Conservation (phyloP, 78 protist species). For the Dictyostelium purpureum region DNA sequence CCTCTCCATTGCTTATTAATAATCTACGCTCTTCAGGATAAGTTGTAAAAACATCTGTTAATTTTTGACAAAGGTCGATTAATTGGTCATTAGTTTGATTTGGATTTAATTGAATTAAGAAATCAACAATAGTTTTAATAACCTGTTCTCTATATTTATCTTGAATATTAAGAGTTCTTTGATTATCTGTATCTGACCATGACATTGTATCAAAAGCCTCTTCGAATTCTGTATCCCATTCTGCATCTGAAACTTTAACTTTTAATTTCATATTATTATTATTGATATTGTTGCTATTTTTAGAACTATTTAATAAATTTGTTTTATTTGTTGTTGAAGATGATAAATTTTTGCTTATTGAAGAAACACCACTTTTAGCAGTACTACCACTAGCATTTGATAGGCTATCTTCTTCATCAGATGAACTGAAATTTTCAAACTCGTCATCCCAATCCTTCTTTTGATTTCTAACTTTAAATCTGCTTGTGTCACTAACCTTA, state of each 20-base stretch:
- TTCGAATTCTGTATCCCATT: slow-evolving; percentile 73
- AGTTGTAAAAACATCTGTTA: slow-evolving; percentile 13
- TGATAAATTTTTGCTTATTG: not conserved
- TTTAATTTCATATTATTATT: slow-evolving; percentile 10
- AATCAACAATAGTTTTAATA: slow-evolving; percentile 53
- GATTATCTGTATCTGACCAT: slow-evolving; percentile 36
- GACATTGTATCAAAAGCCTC: slow-evolving; percentile 42
- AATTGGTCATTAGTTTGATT: not conserved
- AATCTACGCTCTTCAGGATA: slow-evolving; percentile 51
- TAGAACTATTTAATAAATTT: not conserved
- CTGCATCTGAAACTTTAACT: not conserved
- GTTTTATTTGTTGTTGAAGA: not conserved
- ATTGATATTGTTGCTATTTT: not conserved
- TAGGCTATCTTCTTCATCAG: not conserved
- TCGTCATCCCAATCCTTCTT: slow-evolving; percentile 4
- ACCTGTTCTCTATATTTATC: slow-evolving; percentile 69
- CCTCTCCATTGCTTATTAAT: slow-evolving; percentile 62
- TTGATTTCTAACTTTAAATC: slow-evolving; percentile 15
- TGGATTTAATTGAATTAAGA: slow-evolving; percentile 17
- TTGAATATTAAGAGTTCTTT: slow-evolving; percentile 51
- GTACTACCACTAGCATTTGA: no score
- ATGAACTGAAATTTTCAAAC: slow-evolving; percentile 31
- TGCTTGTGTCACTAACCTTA: not conserved
- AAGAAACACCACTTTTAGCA: no score
- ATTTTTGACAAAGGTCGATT: slow-evolving; percentile 5